Evolutionary conservation across 129 eudicot genomes (phyloP).

Genomic region (Mikania micrantha): DNA sequence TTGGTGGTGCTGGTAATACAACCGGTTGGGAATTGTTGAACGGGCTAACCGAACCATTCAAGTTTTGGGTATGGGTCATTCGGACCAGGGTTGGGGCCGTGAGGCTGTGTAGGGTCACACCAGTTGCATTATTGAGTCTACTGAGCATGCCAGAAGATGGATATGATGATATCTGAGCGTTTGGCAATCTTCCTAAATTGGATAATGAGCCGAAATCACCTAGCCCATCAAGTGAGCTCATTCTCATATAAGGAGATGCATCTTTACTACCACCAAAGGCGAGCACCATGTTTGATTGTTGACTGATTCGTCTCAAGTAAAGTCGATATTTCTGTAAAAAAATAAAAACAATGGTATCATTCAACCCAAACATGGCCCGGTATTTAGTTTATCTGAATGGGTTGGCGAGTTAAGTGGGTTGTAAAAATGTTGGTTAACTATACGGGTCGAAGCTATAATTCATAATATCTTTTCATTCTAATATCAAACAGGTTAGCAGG

Average conservation of each 20-base stretch:
- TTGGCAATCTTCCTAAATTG: slow-evolving; percentile 43
- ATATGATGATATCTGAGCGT: slow-evolving; percentile 31
- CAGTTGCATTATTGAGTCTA: slow-evolving; percentile 62
- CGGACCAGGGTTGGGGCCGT: slow-evolving; percentile 45
- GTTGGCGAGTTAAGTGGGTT: background rate
- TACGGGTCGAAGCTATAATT: background rate
- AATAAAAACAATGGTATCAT: background rate
- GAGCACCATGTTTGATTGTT: slow-evolving; percentile 78
- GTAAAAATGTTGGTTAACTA: background rate
- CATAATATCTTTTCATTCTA: background rate
- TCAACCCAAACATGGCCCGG: background rate
- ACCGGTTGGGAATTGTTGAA: slow-evolving; percentile 48
- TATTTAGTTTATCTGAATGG: background rate
- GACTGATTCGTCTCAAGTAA: slow-evolving; percentile 76
- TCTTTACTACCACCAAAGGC: slow-evolving; percentile 76
- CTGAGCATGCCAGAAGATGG: slow-evolving; percentile 60
- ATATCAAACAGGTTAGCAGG: background rate
- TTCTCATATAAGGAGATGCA: slow-evolving; percentile 56
- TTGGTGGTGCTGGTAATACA: slow-evolving; percentile 27
- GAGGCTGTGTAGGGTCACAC: slow-evolving; percentile 59
- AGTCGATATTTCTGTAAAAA: slow-evolving; percentile 71
- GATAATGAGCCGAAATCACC: slow-evolving; percentile 54
- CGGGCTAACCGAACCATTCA: slow-evolving; percentile 30
- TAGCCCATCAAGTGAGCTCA: slow-evolving; percentile 51
- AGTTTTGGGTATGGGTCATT: slow-evolving; percentile 46